Evolutionary conservation across 2,329 filamentous ascomycete genomes (phyloP), one percentile per base, ranked within the genome.

Genomic region (Neophaeococcomyces aloes): DNA sequence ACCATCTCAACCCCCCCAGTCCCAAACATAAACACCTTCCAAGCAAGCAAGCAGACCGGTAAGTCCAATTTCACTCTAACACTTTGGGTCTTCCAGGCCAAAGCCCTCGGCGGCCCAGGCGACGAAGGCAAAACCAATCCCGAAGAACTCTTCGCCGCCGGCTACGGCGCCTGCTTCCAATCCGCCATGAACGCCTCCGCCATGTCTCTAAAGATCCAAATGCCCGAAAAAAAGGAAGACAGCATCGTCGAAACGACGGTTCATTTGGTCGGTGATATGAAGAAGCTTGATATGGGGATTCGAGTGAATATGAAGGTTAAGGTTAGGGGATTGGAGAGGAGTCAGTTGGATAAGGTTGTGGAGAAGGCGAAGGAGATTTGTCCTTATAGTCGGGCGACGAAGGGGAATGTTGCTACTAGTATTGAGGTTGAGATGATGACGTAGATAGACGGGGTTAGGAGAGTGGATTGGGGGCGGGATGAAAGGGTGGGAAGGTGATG

Each of bases 111-210:
- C 31, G 66, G 65, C 7, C 35, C 53, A 0, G 65, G 65, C 11
- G 64, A 58, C 41, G 46, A 42, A 27, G 59, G 64, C 45, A 69
- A 68, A 53, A 68, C 67, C 5, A 71, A 67, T 48, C 65, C 65
- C 1, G 67, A 70, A 54, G 67, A 70, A 48, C 61, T 71, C 2
- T 70, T 70, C 47, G 66, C 67, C 1, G 67, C 67, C 1, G 67
- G 66, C 17, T 70, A 69, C 47, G 68, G 66, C 19, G 65, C 67
- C 7, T 70, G 67, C 49, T 69, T 68, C 53, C 67, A 70, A 50
- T 61, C 59, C 23, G 66, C 67, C 5, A 69, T 70, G 68, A 67
- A 65, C 48, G 63, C 65, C 2, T 57, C 60, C 2, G 67, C 68
- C 0, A 56, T 61, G 11, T 54, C 53, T 14, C 41, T 70, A 42